Base-by-base conservation (phyloP, 192 early-diverging fungal species). In the Linnemannia exigua region DNA sequence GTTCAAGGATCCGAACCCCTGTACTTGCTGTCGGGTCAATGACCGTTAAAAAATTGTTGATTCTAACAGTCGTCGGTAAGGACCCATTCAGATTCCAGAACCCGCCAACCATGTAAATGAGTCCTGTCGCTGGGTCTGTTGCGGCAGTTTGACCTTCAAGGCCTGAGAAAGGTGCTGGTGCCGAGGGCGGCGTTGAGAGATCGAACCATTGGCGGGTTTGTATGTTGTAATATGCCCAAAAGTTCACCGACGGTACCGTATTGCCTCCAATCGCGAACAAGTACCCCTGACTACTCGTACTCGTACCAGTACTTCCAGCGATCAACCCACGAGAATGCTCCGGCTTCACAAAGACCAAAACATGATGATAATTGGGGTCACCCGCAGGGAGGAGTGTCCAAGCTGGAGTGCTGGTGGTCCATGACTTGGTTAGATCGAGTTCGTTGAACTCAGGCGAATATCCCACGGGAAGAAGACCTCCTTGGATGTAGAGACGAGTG, bases 31-130 rank as follows among this genome's bases (percentile, higher is more conserved):
- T 35, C 5, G 83, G 74, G 22, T 86, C 69, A n/a, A 79, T 67
- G 16, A 79, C 58, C 54, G 71, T 86, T 28, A 86, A 9, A 6
- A 41, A 50, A 44, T 86, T 86, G 74, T 67, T 72, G 17, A 69
- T 71, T 22, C 36, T 44, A 1, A 25, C 20, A n/a, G 58, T 63
- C 28, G 58, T 63, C 58, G 58, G 11, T 63, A 33, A 0, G 9
- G 9, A 31, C 11, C 58, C 58, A 15, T 63, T 25, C 58, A 63
- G 28, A 22, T 54, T 50, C 38, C 46, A 75, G 67, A 66, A 79
- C 15, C 83, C 83, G 41, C 83, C 83, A 67, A 86, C 44, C 11
- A 86, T 54, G n/a, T 86, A 86, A 0, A 86, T 38, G 0, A 72
- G 70, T 3, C 83, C 83, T 11, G 70, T 79, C 7, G 20, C 46